phyloP scores from a whole-genome alignment of 495 filamentous ascomycete species.

The Tuber indicum region DNA sequence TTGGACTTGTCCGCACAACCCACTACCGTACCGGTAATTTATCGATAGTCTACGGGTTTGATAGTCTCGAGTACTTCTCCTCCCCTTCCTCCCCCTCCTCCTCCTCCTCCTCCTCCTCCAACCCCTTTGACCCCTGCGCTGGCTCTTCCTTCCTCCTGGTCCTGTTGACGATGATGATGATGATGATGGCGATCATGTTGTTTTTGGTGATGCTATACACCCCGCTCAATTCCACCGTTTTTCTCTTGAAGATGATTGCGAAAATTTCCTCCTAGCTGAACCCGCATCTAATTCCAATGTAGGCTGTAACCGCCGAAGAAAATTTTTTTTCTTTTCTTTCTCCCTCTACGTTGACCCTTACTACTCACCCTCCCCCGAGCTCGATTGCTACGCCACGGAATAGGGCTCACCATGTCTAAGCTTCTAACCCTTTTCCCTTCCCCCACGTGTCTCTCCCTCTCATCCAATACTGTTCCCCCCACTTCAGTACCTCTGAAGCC shows the following conservation, averaged over 20 bases:
- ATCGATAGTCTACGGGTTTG: not conserved
- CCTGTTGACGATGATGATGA: not conserved
- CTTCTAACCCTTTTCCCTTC: constrained; percentile 10
- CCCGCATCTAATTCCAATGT: not conserved
- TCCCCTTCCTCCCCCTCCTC: not conserved
- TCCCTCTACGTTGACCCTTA: not conserved
- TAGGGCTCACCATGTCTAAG: not conserved
- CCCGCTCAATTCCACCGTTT: not conserved
- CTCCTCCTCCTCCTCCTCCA: not conserved
- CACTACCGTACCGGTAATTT: not conserved
- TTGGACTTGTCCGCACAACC: constrained; percentile 5
- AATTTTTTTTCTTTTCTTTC: not conserved
- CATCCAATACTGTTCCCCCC: constrained; percentile 5
- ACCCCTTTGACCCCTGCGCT: not conserved
- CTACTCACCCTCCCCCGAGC: not conserved
- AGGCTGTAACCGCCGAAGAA: not conserved
- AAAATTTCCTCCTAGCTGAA: not conserved
- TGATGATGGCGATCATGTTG: not conserved
- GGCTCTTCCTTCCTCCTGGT: not conserved
- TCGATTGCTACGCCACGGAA: not conserved
- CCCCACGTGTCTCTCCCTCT: constrained; percentile 12
- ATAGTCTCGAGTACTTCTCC: not conserved
- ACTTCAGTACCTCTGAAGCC: constrained; percentile 12
- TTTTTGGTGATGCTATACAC: not conserved
- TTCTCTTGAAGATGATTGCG: not conserved